A percentile compares a stretch with the other conserved stretches of the same genome.
These are phyloP conservation scores for Amphirosellinia nigrospora DNA, from an alignment of 495 filamentous ascomycete genomes.

Conservation along the genomic window DNA sequence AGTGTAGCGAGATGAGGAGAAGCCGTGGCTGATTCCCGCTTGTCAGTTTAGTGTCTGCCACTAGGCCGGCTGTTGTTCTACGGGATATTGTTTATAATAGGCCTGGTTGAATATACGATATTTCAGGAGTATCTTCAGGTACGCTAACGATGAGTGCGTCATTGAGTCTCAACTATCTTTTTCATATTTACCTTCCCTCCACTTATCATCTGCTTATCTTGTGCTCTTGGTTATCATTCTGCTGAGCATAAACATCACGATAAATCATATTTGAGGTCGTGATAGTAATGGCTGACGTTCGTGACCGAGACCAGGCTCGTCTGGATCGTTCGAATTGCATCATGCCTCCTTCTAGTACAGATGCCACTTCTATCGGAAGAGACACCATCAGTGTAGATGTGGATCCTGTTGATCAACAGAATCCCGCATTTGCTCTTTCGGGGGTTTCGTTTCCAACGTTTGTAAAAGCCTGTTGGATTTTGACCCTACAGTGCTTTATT, in stretches of 20 bases:
- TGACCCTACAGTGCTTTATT: conserved; percentile 20
- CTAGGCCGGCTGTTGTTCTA: background rate
- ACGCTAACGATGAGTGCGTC: conserved; percentile 13
- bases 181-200: background rate
- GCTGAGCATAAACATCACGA: background rate
- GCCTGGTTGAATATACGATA: background rate
- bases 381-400: conserved; percentile 19
- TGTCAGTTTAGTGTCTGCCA: background rate
- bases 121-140: background rate
- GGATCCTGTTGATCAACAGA: conserved; percentile 1
- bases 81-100: conserved; percentile 13
- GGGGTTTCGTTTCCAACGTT: conserved; percentile 3
- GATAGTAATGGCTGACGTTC: conserved; percentile 5
- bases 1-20: background rate
- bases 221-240: background rate
- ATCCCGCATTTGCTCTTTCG: background rate
- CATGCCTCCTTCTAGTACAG: conserved; percentile 7
- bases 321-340: conserved; percentile 14
- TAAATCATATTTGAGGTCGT: background rate
- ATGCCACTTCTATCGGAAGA: background rate
- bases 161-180: background rate
- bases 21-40: background rate
- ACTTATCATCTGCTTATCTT: background rate
- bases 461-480: conserved; percentile 14
- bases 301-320: conserved; percentile 14